Conservation (phyloP, 2,329 filamentous ascomycete genomes). For the Colletotrichum tanaceti region DNA sequence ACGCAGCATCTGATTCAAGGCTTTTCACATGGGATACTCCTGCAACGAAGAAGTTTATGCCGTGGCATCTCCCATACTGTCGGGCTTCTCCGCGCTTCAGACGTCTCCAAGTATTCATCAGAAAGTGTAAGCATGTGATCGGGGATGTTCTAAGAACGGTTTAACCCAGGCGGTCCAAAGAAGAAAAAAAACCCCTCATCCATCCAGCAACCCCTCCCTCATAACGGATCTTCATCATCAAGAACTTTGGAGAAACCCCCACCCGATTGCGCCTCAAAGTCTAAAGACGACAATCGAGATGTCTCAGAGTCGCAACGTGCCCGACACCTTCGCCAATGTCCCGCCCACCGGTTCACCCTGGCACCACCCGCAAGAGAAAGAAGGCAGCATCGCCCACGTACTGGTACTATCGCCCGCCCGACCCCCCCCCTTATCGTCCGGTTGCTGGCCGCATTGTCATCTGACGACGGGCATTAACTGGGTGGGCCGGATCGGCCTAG, state of each 20-base stretch:
- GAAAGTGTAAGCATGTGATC: neutral
- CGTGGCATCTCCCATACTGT: neutral
- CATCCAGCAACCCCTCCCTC: neutral
- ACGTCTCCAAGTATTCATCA: neutral
- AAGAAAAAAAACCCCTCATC: no score
- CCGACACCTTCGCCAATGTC: neutral
- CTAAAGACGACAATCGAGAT: neutral
- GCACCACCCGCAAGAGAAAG: neutral
- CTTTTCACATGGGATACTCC: constrained; percentile 17
- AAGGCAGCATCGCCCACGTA: constrained; percentile 16
- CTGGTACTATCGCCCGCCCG: no score
- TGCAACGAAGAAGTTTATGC: constrained; percentile 11
- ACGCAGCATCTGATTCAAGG: constrained; percentile 12
- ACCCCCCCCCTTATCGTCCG: neutral
- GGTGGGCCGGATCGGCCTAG: constrained; percentile 47
- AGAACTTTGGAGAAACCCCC: neutral
- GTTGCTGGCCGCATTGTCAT: neutral
- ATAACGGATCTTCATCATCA: neutral
- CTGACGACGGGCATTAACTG: constrained; percentile 13
- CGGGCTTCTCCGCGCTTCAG: neutral
- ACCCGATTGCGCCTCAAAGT: neutral
- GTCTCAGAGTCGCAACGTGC: neutral
- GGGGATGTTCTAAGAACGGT: no score
- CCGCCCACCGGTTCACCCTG: neutral
- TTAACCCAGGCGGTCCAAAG: no score